phyloP scores from a whole-genome alignment of 2,329 filamentous ascomycete genomes.

The Dactylellina parvicollis region DNA sequence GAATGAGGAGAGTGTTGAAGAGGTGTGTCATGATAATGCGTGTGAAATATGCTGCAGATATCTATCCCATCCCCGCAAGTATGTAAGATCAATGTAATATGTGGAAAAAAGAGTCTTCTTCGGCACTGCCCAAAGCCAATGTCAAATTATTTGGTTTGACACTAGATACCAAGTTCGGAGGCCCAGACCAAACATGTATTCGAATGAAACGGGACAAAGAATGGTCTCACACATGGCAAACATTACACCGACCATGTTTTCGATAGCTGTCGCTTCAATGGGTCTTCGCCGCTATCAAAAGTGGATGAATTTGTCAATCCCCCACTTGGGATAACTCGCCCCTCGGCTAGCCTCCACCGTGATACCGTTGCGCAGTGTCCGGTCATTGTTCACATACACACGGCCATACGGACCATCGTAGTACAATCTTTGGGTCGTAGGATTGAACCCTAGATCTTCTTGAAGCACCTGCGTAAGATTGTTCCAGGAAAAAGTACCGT shows the following conservation, averaged over 20 bases:
- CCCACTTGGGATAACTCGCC: conserved; percentile 38
- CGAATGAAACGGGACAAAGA: neutral
- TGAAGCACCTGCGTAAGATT: conserved; percentile 34
- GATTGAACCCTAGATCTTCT: conserved; percentile 39
- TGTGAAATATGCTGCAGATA: conserved; percentile 45
- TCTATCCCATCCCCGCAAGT: conserved; percentile 42
- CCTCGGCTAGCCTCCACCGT: conserved; percentile 34
- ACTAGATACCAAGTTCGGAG: too few relatives aligned
- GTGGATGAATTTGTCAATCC: conserved; percentile 26
- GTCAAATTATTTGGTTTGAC: neutral
- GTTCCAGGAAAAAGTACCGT: conserved; percentile 19
- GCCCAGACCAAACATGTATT: neutral
- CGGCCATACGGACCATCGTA: conserved; percentile 41
- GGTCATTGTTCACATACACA: conserved; percentile 39
- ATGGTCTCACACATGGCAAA: neutral
- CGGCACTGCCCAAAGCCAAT: conserved; percentile 5
- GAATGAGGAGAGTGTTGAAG: conserved; percentile 16
- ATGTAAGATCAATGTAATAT: conserved; percentile 7
- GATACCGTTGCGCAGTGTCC: conserved; percentile 43
- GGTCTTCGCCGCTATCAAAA: too few relatives aligned
- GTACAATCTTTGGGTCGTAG: conserved; percentile 17
- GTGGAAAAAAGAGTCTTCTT: neutral
- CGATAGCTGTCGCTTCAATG: too few relatives aligned
- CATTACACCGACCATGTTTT: too few relatives aligned
- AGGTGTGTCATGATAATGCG: conserved; percentile 40